phyloP scores from a whole-genome alignment of 345 rosid species.

The Excoecaria agallocha region DNA sequence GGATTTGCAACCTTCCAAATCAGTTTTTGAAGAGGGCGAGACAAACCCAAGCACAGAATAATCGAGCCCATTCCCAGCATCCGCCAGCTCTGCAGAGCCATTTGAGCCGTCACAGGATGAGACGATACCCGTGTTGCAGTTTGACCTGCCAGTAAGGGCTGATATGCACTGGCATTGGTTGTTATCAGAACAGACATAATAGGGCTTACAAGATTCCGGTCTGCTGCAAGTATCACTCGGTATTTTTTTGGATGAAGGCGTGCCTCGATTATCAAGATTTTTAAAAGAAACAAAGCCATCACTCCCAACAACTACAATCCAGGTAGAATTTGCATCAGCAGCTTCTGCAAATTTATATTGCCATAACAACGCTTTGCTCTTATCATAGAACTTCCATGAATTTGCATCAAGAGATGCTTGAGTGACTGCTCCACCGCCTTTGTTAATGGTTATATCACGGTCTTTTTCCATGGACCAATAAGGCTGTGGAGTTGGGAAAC shows the following conservation, averaged over 20 bases:
- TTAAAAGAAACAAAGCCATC: slow-evolving; percentile 65
- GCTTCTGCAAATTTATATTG: slow-evolving; percentile 46
- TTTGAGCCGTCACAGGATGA: slow-evolving; percentile 50
- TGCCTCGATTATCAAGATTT: slow-evolving; percentile 33
- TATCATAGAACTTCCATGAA: slow-evolving; percentile 80
- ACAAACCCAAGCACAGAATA: slow-evolving; percentile 67
- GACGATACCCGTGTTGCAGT: slow-evolving; percentile 52
- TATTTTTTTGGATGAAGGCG: slow-evolving; percentile 46
- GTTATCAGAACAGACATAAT: slow-evolving; percentile 49
- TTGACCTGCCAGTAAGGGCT: slow-evolving; percentile 31
- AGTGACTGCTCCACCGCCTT: slow-evolving; percentile 42
- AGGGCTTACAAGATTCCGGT: slow-evolving; percentile 66
- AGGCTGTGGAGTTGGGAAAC: slow-evolving; percentile 55
- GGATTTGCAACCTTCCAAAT: slow-evolving; percentile 61
- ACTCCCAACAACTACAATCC: slow-evolving; percentile 67
- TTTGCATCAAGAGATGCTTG: slow-evolving; percentile 49
- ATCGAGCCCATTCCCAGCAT: slow-evolving; percentile 46
- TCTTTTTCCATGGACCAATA: slow-evolving; percentile 81
- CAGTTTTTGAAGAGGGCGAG: slow-evolving; percentile 48
- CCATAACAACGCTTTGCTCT: slow-evolving; percentile 44
- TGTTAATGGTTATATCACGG: slow-evolving; percentile 34
- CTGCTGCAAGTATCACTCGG: slow-evolving; percentile 63
- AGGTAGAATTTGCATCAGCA: slow-evolving; percentile 48
- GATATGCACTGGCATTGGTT: slow-evolving; percentile 63
- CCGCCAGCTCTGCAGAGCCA: slow-evolving; percentile 45